Evolutionary conservation across 2,329 filamentous ascomycete genomes (phyloP).

Genomic region (Aspergillus arachidicola): DNA sequence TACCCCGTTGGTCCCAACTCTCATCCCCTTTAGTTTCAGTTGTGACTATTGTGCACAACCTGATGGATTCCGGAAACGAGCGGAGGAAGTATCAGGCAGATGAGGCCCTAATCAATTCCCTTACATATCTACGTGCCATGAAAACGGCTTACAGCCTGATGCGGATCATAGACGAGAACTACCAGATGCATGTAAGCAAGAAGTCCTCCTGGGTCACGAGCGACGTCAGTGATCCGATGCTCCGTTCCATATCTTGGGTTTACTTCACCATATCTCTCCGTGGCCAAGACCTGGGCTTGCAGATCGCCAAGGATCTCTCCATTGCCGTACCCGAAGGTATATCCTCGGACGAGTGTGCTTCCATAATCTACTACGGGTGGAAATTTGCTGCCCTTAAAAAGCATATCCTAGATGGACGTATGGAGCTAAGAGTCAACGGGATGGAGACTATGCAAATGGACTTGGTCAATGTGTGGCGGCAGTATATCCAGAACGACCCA

Average conservation of each 20-base stretch:
- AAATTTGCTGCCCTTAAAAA: conserved; percentile 69
- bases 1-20: conserved; percentile 33
- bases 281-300: conserved; percentile 33
- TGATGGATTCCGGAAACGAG: conserved; percentile 36
- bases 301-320: conserved; percentile 40
- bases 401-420: conserved; percentile 80
- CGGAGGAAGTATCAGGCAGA: conserved; percentile 25
- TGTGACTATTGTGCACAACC: conserved; percentile 27
- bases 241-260: conserved; percentile 34
- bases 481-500: conserved; percentile 51
- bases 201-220: conserved; percentile 46
- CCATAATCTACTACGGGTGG: conserved; percentile 59
- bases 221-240: conserved; percentile 43
- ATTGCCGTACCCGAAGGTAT: conserved; percentile 36
- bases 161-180: conserved; percentile 36
- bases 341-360: conserved; percentile 29
- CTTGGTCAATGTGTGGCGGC: conserved; percentile 68
- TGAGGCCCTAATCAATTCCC: conserved; percentile 23
- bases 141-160: conserved; percentile 32
- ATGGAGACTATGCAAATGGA: conserved; percentile 73
- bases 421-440: conserved; percentile 84
- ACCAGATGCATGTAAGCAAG: conserved; percentile 44
- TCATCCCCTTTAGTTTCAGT: conserved; percentile 24
- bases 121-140: conserved; percentile 20
- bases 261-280: conserved; percentile 35